A percentile compares a stretch with the other conserved stretches of the same genome.
phyloP scores from a whole-genome alignment of 208 protist species.

The Naegleria lovaniensis region DNA sequence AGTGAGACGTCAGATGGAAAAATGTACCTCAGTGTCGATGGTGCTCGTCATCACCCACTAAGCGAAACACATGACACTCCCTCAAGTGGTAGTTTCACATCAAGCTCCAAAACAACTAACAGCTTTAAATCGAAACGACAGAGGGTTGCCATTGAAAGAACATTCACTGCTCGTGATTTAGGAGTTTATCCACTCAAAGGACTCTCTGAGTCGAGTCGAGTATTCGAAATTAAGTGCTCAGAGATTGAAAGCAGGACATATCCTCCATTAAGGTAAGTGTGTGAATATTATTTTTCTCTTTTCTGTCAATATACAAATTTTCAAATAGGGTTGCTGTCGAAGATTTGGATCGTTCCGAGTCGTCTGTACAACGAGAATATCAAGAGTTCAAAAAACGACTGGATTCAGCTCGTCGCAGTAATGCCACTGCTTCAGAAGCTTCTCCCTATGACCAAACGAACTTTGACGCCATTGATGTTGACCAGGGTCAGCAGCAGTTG shows the following conservation, averaged over 20 bases:
- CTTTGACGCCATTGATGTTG: too few species aligned
- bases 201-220: background rate
- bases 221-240: background rate
- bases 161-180: background rate
- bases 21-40: background rate
- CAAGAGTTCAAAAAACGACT: too few species aligned
- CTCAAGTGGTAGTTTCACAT: background rate
- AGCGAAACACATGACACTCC: background rate
- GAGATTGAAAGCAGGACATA: background rate
- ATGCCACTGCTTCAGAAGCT: too few species aligned
- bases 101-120: background rate
- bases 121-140: background rate
- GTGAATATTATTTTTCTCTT: too few species aligned
- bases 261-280: background rate
- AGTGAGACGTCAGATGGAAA: background rate
- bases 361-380: too few species aligned
- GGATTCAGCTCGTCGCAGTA: too few species aligned
- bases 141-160: background rate
- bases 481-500: too few species aligned
- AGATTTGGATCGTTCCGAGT: too few species aligned
- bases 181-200: background rate
- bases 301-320: too few species aligned
- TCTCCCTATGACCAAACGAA: too few species aligned
- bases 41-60: background rate
- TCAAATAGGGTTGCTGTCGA: too few species aligned